Evolutionary conservation across 129 eudicot species (phyloP), one percentile per base, ranked within the genome.

Genomic region (Centaurea solstitialis): DNA sequence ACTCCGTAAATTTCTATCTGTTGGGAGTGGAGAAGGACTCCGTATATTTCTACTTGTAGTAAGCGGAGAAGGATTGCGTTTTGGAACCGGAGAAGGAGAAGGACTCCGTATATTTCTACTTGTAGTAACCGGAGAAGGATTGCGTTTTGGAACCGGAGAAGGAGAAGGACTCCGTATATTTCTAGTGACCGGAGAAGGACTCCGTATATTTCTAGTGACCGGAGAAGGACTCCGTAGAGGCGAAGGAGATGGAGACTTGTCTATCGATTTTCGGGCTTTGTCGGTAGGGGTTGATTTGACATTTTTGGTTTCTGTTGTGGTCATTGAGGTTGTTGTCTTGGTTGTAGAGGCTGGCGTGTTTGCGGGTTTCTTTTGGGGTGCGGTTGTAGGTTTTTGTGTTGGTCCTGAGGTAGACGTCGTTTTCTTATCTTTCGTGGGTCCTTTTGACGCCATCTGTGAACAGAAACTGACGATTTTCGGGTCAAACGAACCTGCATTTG

Each of bases 391-490:
- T 74, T 70, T 79, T 26, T 69, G 37, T 4, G 80, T 13, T 24
- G 22, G 69, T 26, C n/a, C 21, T 8, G 90, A 81, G n/a, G 94
- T 81, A 41, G 90, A 81, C 22, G 78, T 47, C 22, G 84, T 83
- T 69, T 83, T 90, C 81, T 84, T 88, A 61, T 88, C 94, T 83
- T 73, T 88, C 5, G 72, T 40, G 20, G 40, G 12, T 41, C 62
- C 5, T 71, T 79, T 88, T 66, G 94, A 80, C 39, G 92, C 85
- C 94, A 90, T 90, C 65, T 35, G 41, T 18, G 11, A 71, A 7
- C 9, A 7, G 21, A 39, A 39, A 64, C 24, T 6, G 6, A 73
- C n/a, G 15, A 73, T 12, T 41, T 17, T 43, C 50, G 12, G 73
- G 21, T 62, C 28, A 18, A 73, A 43, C 38, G 72, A 68, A 76